Base-by-base conservation (phyloP, 2,329 filamentous ascomycete species). In the Exophiala xenobiotica region DNA sequence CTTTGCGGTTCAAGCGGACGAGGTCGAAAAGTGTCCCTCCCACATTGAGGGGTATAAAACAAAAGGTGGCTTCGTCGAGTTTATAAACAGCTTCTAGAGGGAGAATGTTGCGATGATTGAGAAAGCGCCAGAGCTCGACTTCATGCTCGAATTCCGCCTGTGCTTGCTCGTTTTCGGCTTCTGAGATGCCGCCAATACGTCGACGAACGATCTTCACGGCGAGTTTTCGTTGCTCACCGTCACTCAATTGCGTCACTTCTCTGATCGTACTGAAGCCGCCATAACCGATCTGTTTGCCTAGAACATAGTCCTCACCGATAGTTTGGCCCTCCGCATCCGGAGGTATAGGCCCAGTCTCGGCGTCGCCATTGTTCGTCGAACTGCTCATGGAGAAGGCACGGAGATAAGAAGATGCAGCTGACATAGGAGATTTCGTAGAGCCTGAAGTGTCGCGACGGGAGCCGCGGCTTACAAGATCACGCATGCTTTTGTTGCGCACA, bases 131-230 rank as follows among this genome's bases (percentile, higher is more conserved):
- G 33, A 87, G 77, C 37, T 80, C 77, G 39, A 86, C 80, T 70
- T 87, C 83, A 55, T 86, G 83, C 61, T 86, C 83, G 54, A 87
- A 83, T 57, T 85, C 80, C 8, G 81, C 79, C 63, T 86, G 83
- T 9, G 82, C 76, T 56, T 78, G 76, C 33, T 87, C 83, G 56
- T 86, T 86, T 59, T 85, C 81, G 14, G 70, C 67, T 55, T 86
- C 82, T 22, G 72, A 74, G 57, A 77, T 78, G 47, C 77, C 75
- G 8, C 69, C 65, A 18, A 83, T 71, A 43, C 78, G 72, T 62
- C 83, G 85, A 56, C 77, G 81, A 14, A 87, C 82, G 58, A 87
- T 84, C 64, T 87, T 87, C 56, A 87, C 83, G 2, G 83, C 83
- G 6, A 73, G 64, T 14, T 66, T 66, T 46, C 77, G 76, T n/a